A percentile compares a stretch with the other conserved stretches of the same genome.
Evolutionary conservation across 176 grass and related monocot genomes (phyloP).

Genomic region (Saccharum spontaneum): DNA sequence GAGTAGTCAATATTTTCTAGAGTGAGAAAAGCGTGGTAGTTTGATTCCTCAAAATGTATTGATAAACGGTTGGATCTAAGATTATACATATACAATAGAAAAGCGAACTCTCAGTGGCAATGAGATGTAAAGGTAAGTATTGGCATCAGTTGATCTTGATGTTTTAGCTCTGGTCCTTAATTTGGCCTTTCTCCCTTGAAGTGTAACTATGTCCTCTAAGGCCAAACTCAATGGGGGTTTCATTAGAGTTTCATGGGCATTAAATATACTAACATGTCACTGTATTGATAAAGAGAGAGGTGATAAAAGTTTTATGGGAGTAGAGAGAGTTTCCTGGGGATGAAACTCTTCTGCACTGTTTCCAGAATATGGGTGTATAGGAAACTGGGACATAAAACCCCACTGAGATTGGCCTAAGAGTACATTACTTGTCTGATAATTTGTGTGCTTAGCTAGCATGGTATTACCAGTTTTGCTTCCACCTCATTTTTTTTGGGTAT

Average conservation of each 20-base stretch:
- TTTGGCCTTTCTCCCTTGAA: background rate
- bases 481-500: constrained; percentile 22
- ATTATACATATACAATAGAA: background rate
- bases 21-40: background rate
- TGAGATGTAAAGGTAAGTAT: background rate
- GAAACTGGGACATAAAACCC: too few species aligned
- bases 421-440: constrained; percentile 14
- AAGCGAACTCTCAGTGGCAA: background rate
- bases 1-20: constrained; percentile 2
- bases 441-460: constrained; percentile 10
- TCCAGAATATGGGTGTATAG: too few species aligned
- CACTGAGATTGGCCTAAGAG: background rate
- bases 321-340: too few species aligned
- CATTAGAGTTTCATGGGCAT: too few species aligned
- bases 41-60: constrained; percentile 25
- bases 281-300: too few species aligned
- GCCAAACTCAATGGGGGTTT: too few species aligned
- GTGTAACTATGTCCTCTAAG: constrained; percentile 1
- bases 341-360: too few species aligned
- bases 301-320: too few species aligned
- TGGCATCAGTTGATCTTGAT: constrained; percentile 3
- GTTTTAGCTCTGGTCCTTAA: constrained; percentile 12
- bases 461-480: background rate
- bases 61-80: background rate
- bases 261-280: too few species aligned